Base-by-base conservation (phyloP, 75 land plant species). In the Cupressus sempervirens region DNA sequence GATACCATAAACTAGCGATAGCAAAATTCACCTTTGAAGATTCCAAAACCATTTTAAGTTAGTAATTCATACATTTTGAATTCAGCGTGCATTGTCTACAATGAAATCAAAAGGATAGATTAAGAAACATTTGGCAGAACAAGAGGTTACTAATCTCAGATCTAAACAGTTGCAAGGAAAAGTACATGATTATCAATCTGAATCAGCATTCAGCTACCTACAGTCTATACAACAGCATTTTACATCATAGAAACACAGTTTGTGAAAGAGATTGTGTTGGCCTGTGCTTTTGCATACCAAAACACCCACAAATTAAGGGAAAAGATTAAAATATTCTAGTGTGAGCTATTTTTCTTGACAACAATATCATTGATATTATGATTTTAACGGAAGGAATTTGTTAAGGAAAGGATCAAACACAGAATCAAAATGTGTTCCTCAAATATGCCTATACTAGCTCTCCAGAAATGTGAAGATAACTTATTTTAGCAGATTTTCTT, bases 161-260 rank as follows among this genome's bases (percentile, higher is more conserved):
- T 58, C 15, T 18, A 58, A 3, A 2, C 2, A 54, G 18, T 54
- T 18, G 65, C 23, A 20, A 58, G 65, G 20, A 58, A 58, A 18
- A 58, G 5, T 20, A 58, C 65, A 58, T 20, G 6, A 18, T 20
- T 20, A 20, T 58, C 5, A 58, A 58, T 58, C 6, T 18, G 23
- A 58, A 58, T 58, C 65, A 58, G 65, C 26, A 58, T 58, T 58
- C 36, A 75, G 77, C 16, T 75, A 20, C 20, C 77, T 75, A 16
- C 16, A 3, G 23, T 15, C 77, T 75, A 36, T 36, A 58, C 7
- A 7, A 5, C 35, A 7, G n/a, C 34, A 14, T 32, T 72, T 36
- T 35, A 75, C 41, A 75, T 75, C 36, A 75, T 75, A 75, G 41
- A 35, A 75, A 15, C 77, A 75, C 20, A 35, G 76, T 74, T 74